Conservation (phyloP, 23 red algal genomes). For the Rhodosorus marinus region DNA sequence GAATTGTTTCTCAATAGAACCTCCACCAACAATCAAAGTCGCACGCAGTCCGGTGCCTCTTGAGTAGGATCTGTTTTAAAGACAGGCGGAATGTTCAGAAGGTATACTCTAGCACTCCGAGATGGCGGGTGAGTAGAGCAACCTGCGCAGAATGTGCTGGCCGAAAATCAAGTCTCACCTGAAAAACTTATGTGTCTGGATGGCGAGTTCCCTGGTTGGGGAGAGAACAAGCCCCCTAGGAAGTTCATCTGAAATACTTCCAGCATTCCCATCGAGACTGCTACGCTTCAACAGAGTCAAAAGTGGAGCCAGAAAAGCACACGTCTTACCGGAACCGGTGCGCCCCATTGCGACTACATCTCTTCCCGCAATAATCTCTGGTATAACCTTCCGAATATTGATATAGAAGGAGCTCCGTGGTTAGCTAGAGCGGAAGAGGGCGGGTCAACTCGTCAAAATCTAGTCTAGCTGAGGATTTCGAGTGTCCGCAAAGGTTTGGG, state of each 20-base stretch:
- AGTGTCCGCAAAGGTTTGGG: no score
- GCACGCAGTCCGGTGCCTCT: no score
- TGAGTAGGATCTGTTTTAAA: no score
- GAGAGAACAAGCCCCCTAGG: conserved; percentile 52
- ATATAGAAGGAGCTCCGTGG: no score
- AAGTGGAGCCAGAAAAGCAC: conserved; percentile 70
- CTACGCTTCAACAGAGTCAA: conserved; percentile 28
- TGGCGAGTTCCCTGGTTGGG: conserved; percentile 81
- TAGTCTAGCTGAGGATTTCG: no score
- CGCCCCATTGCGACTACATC: conserved; percentile 96
- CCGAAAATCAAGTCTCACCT: conserved; percentile 31
- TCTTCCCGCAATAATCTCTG: conserved; percentile 38
- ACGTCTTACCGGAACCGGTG: conserved; percentile 96
- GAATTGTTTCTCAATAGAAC: conserved; percentile 80
- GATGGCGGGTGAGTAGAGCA: no score
- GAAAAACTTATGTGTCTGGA: conserved; percentile 76
- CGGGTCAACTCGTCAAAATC: no score
- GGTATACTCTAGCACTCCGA: no score
- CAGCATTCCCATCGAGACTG: neutral
- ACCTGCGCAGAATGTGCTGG: no score
- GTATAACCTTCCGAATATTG: no score
- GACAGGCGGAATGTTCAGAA: no score
- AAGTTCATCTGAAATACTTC: conserved; percentile 11
- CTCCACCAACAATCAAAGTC: conserved; percentile 71
- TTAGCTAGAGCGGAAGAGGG: no score